phyloP scores from a whole-genome alignment of 306 rosid species.

The Lathyrus aphaca region DNA sequence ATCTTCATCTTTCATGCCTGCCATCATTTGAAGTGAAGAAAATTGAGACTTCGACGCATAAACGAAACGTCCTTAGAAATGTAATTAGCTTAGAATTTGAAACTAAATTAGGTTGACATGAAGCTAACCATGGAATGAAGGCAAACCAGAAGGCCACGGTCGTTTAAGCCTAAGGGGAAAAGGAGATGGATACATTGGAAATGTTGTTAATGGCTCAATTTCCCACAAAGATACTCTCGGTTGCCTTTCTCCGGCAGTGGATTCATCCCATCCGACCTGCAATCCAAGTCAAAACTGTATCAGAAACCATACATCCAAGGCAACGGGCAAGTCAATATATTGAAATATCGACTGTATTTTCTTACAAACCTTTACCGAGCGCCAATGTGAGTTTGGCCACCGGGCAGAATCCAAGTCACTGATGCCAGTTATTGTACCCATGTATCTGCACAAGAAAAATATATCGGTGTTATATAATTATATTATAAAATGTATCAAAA shows the following conservation, averaged over 20 bases:
- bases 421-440: slow-evolving; percentile 98
- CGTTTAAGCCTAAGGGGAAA: slow-evolving; percentile 93
- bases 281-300: slow-evolving; percentile 31
- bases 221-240: slow-evolving; percentile 98
- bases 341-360: neutral
- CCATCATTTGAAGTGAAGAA: slow-evolving; percentile 29
- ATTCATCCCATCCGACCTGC: slow-evolving; percentile 99
- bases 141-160: slow-evolving; percentile 91
- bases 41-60: neutral
- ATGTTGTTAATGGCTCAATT: slow-evolving; percentile 93
- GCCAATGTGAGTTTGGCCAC: slow-evolving; percentile 96
- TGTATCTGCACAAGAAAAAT: slow-evolving; percentile 47
- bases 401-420: slow-evolving; percentile 81
- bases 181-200: slow-evolving; percentile 97
- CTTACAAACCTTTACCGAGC: slow-evolving; percentile 88
- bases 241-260: slow-evolving; percentile 97
- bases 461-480: neutral
- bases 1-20: slow-evolving; percentile 91
- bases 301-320: slow-evolving; percentile 10
- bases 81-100: slow-evolving; percentile 1
- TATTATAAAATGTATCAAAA: neutral
- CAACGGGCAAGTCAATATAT: slow-evolving; percentile 1
- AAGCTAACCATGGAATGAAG: slow-evolving; percentile 78
- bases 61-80: neutral
- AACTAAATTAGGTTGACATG: slow-evolving; percentile 25